Conservation (phyloP, 1,284 basidiomycete genomes). For the Rhodotorula sp. region DNA sequence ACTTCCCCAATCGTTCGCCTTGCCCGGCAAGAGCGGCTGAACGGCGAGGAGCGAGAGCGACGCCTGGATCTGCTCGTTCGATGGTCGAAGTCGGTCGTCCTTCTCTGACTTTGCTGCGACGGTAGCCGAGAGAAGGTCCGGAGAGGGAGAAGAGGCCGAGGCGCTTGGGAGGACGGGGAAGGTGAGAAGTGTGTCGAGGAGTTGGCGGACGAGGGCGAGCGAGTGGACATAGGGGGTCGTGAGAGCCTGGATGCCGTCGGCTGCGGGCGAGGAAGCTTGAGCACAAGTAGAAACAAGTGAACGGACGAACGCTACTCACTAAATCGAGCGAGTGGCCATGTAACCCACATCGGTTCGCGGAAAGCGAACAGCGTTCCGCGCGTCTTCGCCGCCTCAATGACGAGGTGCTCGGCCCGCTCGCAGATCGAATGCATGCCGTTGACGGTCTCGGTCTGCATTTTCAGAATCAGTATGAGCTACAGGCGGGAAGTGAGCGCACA, state of each 20-base stretch:
- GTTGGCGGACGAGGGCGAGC: conserved; percentile 29
- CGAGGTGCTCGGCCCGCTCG: conserved; percentile 33
- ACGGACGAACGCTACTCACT: conserved; percentile 26
- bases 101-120: background rate
- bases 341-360: conserved; percentile 43
- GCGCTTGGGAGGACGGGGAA: conserved; percentile 28
- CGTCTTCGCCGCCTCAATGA: conserved; percentile 37
- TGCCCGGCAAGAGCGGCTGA: conserved; percentile 36
- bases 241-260: conserved; percentile 26
- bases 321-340: conserved; percentile 42
- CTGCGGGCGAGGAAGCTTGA: background rate
- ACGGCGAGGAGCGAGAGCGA: conserved; percentile 29
- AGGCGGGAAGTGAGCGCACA: background rate
- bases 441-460: conserved; percentile 11
- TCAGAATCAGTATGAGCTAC: too few species aligned
- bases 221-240: conserved; percentile 29
- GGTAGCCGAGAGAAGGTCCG: background rate
- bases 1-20: conserved; percentile 11
- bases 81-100: conserved; percentile 13
- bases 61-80: conserved; percentile 29
- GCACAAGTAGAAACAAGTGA: background rate
- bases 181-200: conserved; percentile 35
- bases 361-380: conserved; percentile 39
- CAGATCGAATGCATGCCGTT: conserved; percentile 21
- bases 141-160: background rate